Evolutionary conservation across 495 filamentous ascomycete genomes (phyloP), one percentile per base, ranked within the genome.

Genomic region (Penicillium dipodomyicola): DNA sequence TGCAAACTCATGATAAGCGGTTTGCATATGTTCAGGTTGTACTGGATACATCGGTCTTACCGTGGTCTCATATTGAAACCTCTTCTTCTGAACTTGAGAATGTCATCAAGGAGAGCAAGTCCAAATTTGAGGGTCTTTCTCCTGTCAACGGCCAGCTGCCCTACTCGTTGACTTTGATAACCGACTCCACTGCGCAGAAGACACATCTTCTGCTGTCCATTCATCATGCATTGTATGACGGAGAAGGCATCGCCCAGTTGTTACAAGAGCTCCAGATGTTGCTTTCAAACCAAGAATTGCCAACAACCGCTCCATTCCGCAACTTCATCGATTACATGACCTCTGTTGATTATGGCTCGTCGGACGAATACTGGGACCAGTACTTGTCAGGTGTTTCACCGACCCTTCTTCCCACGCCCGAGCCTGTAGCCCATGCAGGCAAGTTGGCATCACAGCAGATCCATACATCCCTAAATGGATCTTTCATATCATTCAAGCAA

Each of bases 141-240:
- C 59, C 64, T n/a, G 54, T 67, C 29, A 54, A 55, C 19, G 63
- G 54, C n/a, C 52, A 50, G 12, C 54, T 68, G 27, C 72, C 73
- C 0, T 76, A 74, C 44, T 61, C 60, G 2, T 49, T 74, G 57
- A 60, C 63, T 25, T 14, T 57, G 59, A 51, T 70, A 54, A 35
- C 52, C 23, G 47, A 67, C 50, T 10, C 29, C 10, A 9, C 39
- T 30, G 25, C 43, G 33, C 37, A 59, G 37, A 48, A 69, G 46
- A 43, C 49, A 6, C 29, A 64, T 43, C 64, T 86, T 1, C 70
- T 82, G 10, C 65, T 92, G 27, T 85, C 80, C 0, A 88, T 91
- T 56, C 90, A 93, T 62, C 90, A 95, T 68, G 88, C 90, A 3
- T 67, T 93, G 2, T 92, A 95, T 62, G 90, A 95, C 69, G 90